A percentile compares a stretch with the other conserved stretches of the same genome.
phyloP scores from a whole-genome alignment of 228 moss, liverwort and hornwort species.

The Sphagnum fallax region DNA sequence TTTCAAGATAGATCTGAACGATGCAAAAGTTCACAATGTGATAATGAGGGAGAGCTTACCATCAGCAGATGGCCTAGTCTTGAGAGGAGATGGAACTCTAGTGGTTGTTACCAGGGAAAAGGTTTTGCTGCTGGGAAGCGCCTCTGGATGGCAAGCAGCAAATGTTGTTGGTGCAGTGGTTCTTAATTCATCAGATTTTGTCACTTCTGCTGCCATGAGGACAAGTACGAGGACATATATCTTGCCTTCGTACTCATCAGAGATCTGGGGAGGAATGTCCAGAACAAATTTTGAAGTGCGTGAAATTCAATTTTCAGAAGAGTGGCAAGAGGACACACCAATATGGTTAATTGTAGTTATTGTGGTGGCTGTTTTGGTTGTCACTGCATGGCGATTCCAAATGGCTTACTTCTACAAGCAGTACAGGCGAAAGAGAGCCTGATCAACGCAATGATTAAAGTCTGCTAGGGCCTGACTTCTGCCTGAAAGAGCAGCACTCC shows the following conservation, averaged over 20 bases:
- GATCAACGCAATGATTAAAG: background rate
- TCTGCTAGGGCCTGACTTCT: too few species aligned
- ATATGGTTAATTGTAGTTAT: slow-evolving; percentile 32
- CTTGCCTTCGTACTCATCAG: slow-evolving; percentile 15
- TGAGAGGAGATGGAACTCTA: slow-evolving; percentile 39
- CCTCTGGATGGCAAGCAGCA: slow-evolving; percentile 37
- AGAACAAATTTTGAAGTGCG: slow-evolving; percentile 31
- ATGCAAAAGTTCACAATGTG: slow-evolving; percentile 30
- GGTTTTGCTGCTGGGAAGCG: slow-evolving; percentile 39
- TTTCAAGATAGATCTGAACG: slow-evolving; percentile 30
- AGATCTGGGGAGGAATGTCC: slow-evolving; percentile 8
- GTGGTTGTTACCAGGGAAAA: slow-evolving; percentile 35
- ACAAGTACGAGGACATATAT: slow-evolving; percentile 21
- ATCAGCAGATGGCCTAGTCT: slow-evolving; percentile 32
- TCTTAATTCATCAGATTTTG: slow-evolving; percentile 17
- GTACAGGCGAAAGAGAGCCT: slow-evolving; percentile 31
- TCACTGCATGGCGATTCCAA: slow-evolving; percentile 43
- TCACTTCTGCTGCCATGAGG: slow-evolving; percentile 20
- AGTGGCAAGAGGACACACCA: slow-evolving; percentile 19
- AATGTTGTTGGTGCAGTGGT: slow-evolving; percentile 34
- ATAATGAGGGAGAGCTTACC: slow-evolving; percentile 25
- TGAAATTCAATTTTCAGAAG: slow-evolving; percentile 34
- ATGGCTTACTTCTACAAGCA: slow-evolving; percentile 45
- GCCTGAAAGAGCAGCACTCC: too few species aligned
- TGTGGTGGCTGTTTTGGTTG: slow-evolving; percentile 13